Conservation (phyloP, 345 rosid species). For the Kandelia obovata region DNA sequence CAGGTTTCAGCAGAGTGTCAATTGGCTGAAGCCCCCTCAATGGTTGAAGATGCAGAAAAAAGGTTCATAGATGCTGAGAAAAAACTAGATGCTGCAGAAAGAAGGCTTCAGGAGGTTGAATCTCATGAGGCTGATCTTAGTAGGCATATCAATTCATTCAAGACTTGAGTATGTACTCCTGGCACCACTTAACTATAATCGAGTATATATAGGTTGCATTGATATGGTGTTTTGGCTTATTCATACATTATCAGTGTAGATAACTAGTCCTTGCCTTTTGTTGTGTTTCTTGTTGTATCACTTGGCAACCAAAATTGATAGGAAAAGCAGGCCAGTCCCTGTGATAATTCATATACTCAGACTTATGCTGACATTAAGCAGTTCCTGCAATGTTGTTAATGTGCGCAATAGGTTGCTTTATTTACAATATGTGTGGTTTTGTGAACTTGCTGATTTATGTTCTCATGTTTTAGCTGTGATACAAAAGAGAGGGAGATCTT, state of each 20-base stretch:
- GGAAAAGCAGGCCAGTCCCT: too few relatives aligned
- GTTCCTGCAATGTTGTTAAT: background rate
- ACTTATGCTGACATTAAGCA: background rate
- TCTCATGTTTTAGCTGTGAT: slow-evolving; percentile 56
- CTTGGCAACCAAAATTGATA: too few relatives aligned
- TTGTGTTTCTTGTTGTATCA: too few relatives aligned
- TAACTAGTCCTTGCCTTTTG: too few relatives aligned
- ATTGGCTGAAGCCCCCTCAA: slow-evolving; percentile 57
- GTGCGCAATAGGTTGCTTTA: background rate
- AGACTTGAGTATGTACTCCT: slow-evolving; percentile 58
- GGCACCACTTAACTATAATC: too few relatives aligned
- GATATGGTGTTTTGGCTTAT: too few relatives aligned
- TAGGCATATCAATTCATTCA: slow-evolving; percentile 56
- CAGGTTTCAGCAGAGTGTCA: slow-evolving; percentile 67
- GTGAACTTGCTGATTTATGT: slow-evolving; percentile 6
- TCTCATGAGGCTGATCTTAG: slow-evolving; percentile 77
- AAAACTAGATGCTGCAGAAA: slow-evolving; percentile 67
- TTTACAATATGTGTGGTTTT: background rate
- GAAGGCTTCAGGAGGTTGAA: slow-evolving; percentile 81
- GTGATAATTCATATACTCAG: background rate
- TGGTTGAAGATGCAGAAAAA: slow-evolving; percentile 69
- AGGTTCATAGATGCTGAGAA: slow-evolving; percentile 58
- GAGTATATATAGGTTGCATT: too few relatives aligned
- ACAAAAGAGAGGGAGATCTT: slow-evolving; percentile 65
- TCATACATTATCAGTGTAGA: too few relatives aligned